Conservation (phyloP, 371 early-diverging fungal species). For the Funneliformis caledonium region DNA sequence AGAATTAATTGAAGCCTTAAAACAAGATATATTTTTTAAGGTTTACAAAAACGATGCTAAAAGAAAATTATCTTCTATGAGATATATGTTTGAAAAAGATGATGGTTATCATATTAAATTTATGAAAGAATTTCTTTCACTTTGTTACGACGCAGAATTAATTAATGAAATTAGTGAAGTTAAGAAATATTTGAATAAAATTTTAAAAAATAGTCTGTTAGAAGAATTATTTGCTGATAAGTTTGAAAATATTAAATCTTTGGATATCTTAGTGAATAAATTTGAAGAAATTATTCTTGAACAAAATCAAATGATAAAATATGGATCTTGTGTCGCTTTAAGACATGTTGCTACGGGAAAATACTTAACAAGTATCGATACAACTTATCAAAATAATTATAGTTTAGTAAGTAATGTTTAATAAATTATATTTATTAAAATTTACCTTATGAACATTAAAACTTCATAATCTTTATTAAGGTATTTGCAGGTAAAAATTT, state of each 20-base stretch:
- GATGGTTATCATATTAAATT: neutral
- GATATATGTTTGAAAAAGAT: neutral
- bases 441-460: too few relatives aligned
- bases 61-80: neutral
- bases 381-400: neutral
- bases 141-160: neutral
- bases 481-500: neutral
- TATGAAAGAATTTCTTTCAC: neutral
- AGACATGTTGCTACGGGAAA: conserved; percentile 3
- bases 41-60: neutral
- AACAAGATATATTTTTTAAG: neutral
- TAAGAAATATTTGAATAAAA: neutral
- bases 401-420: too few relatives aligned
- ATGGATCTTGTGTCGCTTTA: conserved; percentile 4
- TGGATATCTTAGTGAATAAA: neutral
- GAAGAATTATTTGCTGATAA: neutral
- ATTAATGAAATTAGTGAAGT: neutral
- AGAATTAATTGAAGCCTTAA: neutral
- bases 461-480: neutral
- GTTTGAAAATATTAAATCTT: neutral
- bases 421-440: too few relatives aligned
- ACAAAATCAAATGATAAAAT: neutral
- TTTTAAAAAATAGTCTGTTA: neutral
- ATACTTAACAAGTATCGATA: neutral
- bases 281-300: neutral